Conservation (phyloP, 2,329 filamentous ascomycete species). For the Keithomyces neogunnii region DNA sequence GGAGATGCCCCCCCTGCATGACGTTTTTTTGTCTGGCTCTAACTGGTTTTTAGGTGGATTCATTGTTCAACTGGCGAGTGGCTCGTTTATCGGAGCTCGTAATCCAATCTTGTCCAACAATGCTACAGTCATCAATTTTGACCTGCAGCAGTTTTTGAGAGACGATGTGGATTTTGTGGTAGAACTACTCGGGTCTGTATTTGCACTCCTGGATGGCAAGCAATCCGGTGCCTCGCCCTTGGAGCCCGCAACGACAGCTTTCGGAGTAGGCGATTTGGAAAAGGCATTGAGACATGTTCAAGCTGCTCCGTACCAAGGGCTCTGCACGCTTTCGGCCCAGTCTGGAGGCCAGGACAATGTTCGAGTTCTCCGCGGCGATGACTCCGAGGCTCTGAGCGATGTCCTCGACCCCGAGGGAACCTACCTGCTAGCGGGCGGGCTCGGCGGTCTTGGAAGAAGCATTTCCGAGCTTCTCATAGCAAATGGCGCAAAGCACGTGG, state of each 20-base stretch:
- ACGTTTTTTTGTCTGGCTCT: background rate
- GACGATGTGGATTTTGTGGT: slow-evolving; percentile 23
- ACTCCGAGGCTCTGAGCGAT: slow-evolving; percentile 18
- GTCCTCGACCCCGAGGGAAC: slow-evolving; percentile 29
- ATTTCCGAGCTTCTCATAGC: slow-evolving; percentile 41
- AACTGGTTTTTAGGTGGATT: slow-evolving; percentile 18
- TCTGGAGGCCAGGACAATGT: slow-evolving; percentile 11
- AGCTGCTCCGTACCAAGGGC: slow-evolving; percentile 16
- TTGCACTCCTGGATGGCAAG: slow-evolving; percentile 3
- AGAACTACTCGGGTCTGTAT: slow-evolving; percentile 17
- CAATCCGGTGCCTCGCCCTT: background rate
- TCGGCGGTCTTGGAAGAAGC: slow-evolving; percentile 47
- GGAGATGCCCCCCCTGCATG: background rate
- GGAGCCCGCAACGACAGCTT: background rate
- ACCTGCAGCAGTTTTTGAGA: slow-evolving; percentile 22
- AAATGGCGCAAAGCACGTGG: slow-evolving; percentile 42
- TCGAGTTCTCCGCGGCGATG: slow-evolving; percentile 13
- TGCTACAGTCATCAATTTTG: slow-evolving; percentile 23
- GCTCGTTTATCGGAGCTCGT: slow-evolving; percentile 7
- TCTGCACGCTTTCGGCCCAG: slow-evolving; percentile 11
- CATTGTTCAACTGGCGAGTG: slow-evolving; percentile 22
- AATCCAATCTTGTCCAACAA: slow-evolving; percentile 3
- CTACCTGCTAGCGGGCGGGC: slow-evolving; percentile 48
- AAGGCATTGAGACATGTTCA: slow-evolving; percentile 19
- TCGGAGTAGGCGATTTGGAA: slow-evolving; percentile 15